Base-by-base conservation (phyloP, 805 yeast genomes). In the Hanseniaspora lindneri region DNA sequence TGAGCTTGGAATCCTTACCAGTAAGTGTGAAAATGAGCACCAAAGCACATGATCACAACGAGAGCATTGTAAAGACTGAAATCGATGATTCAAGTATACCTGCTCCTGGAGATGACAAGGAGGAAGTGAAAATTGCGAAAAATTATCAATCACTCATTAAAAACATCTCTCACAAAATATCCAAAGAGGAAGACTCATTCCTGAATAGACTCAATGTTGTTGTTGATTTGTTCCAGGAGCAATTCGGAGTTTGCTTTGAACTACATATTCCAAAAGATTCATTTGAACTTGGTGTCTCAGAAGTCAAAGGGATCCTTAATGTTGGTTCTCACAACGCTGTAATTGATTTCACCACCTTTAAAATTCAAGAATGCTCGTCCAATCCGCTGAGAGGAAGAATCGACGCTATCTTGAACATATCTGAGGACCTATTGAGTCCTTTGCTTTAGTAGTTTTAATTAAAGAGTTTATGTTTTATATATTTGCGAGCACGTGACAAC, bases 1-100 rank as follows among this genome's bases (percentile, higher is more conserved):
- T 89, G 64, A 84, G 95, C 39, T 92, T 89, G 36, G 98, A 92
- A 61, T 80, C 95, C 0, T 79, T 95, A 0, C 96, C 96, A 10
- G 94, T 96, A 1, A 85, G 96, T 6, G 95, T 92, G 25, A 92
- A 89, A 60, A 63, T 86, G 54, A 78, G 95, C 13, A 78, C 94
- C 5, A 72, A 73, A 47, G 54, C 70, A 1, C 79, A 82, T 54
- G 53, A 58, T 59, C 20, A 23, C 32, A 60, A 55, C 4, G 70
- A 66, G 51, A 20, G 23, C 30, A 34, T 30, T 29, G 20, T 11
- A n/a, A 30, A 30, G 17, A n/a, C 13, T 6, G 34, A 30, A n/a
- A 16, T 19, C 7, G 24, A 17, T n/a, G 34, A 30, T 30, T 9
- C 8, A n/a, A n/a, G n/a, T 30, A 13, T 8, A 5, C 6, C 34